These are phyloP conservation scores for Ganoderma lucidum DNA, from an alignment of 1,284 basidiomycete species.

Conservation along the genomic window DNA sequence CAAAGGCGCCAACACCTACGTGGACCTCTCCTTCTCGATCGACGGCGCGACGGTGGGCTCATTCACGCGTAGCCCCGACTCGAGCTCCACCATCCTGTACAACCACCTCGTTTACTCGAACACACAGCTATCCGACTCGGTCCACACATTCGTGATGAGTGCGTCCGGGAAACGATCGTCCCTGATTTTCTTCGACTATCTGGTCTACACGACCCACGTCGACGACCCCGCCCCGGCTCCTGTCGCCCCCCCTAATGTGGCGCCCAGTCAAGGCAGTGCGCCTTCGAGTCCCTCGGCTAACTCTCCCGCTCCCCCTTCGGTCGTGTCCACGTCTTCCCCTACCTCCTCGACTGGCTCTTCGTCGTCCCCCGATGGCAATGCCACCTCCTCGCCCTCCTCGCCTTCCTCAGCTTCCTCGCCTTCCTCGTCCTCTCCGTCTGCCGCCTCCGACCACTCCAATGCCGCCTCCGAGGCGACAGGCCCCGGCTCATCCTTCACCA, in stretches of 20 bases:
- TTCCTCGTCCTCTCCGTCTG: neutral
- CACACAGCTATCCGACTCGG: slow-evolving; percentile 20
- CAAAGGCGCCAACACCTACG: slow-evolving; percentile 25
- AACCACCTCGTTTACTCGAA: slow-evolving; percentile 41
- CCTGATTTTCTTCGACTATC: slow-evolving; percentile 34
- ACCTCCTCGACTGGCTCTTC: neutral
- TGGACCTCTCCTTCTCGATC: slow-evolving; percentile 46
- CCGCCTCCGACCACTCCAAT: neutral
- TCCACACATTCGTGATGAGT: slow-evolving; percentile 29
- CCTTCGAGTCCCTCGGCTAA: neutral
- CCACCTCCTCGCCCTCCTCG: neutral
- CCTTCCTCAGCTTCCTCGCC: neutral
- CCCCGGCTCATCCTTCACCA: too few species aligned
- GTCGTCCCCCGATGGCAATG: neutral
- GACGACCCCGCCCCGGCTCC: too few species aligned
- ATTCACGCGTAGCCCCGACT: slow-evolving; percentile 34
- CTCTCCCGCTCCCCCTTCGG: too few species aligned
- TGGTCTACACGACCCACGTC: slow-evolving; percentile 21
- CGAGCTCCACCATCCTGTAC: slow-evolving; percentile 37
- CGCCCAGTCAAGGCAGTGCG: neutral
- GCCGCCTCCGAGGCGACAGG: neutral
- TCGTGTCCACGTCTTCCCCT: neutral
- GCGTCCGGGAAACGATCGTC: slow-evolving; percentile 14
- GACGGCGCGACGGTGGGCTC: slow-evolving; percentile 39
- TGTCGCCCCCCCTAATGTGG: neutral